phyloP scores from a whole-genome alignment of 148 eudicot genomes.

The Suaeda aralocaspica region DNA sequence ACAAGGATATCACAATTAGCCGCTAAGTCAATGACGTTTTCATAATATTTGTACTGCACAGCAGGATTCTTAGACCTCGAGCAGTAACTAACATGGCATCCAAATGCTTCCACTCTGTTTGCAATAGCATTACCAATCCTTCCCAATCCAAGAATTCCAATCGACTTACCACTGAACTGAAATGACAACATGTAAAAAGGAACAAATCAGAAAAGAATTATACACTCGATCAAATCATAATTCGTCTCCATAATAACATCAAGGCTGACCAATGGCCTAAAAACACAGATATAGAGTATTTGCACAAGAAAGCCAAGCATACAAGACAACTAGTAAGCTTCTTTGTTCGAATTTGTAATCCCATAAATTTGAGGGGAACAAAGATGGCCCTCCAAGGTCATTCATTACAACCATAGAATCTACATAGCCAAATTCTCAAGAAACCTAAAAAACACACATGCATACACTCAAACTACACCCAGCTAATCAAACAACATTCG shows the following conservation, averaged over 20 bases:
- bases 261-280: neutral
- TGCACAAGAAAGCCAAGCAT: too few relatives aligned
- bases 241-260: neutral
- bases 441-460: too few relatives aligned
- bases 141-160: conserved; percentile 71
- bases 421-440: too few relatives aligned
- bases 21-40: conserved; percentile 54
- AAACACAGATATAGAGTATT: too few relatives aligned
- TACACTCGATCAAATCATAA: neutral
- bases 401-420: too few relatives aligned
- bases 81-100: conserved; percentile 60
- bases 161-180: conserved; percentile 80
- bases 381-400: too few relatives aligned
- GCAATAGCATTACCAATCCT: conserved; percentile 84
- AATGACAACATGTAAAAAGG: conserved; percentile 9
- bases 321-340: too few relatives aligned
- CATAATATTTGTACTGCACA: conserved; percentile 46
- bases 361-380: too few relatives aligned
- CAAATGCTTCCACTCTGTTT: conserved; percentile 70
- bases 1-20: conserved; percentile 53
- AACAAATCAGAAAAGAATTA: neutral
- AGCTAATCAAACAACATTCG: too few relatives aligned
- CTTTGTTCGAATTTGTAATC: too few relatives aligned
- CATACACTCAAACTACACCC: too few relatives aligned
- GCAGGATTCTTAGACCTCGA: conserved; percentile 53